Percentiles rank a stretch among this genome's conserved stretches.
Evolutionary conservation across 2,329 filamentous ascomycete genomes (phyloP).

Genomic region (Cercospora canescens): DNA sequence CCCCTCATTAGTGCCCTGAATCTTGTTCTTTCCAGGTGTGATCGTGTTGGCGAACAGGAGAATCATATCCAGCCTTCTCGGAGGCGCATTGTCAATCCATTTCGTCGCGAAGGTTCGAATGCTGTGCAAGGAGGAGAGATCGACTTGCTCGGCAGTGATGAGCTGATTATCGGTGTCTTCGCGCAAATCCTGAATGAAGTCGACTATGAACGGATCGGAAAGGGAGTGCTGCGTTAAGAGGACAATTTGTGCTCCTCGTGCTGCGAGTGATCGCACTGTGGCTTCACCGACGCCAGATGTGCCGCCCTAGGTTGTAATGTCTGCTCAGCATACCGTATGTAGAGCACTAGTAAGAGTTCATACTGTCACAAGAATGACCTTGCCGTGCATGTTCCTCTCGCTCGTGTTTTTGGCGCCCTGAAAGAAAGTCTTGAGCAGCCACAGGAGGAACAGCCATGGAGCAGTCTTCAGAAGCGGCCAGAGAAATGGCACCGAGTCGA

Average conservation of each 20-base stretch:
- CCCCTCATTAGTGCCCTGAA: constrained; percentile 66
- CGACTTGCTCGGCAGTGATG: constrained; percentile 93
- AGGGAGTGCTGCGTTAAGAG: constrained; percentile 82
- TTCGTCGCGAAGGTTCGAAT: constrained; percentile 92
- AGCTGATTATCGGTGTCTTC: constrained; percentile 75
- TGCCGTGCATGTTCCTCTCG: constrained; percentile 86
- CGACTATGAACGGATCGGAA: constrained; percentile 83
- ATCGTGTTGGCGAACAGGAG: constrained; percentile 81
- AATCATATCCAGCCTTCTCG: constrained; percentile 84
- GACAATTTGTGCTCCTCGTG: constrained; percentile 83
- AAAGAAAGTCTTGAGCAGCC: constrained; percentile 71
- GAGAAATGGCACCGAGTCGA: constrained; percentile 46
- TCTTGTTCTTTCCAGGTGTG: constrained; percentile 64
- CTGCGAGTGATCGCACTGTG: constrained; percentile 71
- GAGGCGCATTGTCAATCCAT: constrained; percentile 95
- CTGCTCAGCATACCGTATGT: constrained; percentile 19
- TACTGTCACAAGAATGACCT: constrained; percentile 89
- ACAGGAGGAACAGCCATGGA: constrained; percentile 54
- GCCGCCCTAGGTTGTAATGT: constrained; percentile 60
- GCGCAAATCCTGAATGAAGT: constrained; percentile 89
- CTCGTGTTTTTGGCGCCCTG: constrained; percentile 71
- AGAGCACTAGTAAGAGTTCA: constrained; percentile 17
- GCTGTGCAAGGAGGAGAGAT: constrained; percentile 83
- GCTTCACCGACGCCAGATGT: constrained; percentile 89
- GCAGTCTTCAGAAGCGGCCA: constrained; percentile 49